phyloP scores from a whole-genome alignment of 2,329 filamentous ascomycete genomes.

The Exophiala sideris region DNA sequence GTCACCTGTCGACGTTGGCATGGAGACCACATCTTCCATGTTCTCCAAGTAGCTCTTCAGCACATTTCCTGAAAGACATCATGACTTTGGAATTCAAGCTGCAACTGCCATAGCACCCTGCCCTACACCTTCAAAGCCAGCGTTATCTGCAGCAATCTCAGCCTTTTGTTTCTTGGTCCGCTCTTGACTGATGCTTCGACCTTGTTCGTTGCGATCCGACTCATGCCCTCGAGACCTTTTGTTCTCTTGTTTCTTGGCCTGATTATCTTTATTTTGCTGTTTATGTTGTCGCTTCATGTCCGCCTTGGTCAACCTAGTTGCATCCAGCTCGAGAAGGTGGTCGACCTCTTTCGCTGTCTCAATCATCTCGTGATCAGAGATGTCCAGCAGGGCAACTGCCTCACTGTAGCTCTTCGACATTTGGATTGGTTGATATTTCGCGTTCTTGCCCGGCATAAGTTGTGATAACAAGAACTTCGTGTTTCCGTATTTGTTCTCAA shows the following conservation, averaged over 20 bases:
- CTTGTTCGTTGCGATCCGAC: slow-evolving; percentile 3
- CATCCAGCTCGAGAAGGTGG: slow-evolving; percentile 57
- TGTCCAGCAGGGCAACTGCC: slow-evolving; percentile 62
- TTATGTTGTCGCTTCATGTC: slow-evolving; percentile 28
- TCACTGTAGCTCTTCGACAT: slow-evolving; percentile 68
- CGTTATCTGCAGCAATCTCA: slow-evolving; percentile 26
- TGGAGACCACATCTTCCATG: no score
- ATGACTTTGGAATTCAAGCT: slow-evolving; percentile 9
- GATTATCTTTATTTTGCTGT: slow-evolving; percentile 21
- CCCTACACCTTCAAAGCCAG: slow-evolving; percentile 26
- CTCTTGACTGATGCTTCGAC: slow-evolving; percentile 7
- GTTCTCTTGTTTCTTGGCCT: slow-evolving; percentile 20
- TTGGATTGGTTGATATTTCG: slow-evolving; percentile 60
- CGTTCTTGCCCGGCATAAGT: slow-evolving; percentile 76
- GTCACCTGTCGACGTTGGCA: no score
- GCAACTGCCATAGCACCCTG: slow-evolving; percentile 26
- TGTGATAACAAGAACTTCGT: slow-evolving; percentile 88
- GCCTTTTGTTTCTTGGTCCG: slow-evolving; percentile 26
- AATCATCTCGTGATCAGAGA: slow-evolving; percentile 55
- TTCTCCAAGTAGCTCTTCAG: no score
- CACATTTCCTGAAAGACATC: no score
- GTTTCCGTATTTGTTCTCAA: slow-evolving; percentile 85
- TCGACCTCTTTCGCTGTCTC: slow-evolving; percentile 66
- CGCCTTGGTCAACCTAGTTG: slow-evolving; percentile 32
- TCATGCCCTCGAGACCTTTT: slow-evolving; percentile 18